These are phyloP conservation scores for Cryptococcus floricola DNA, from an alignment of 1,284 basidiomycete species.

Conservation along the genomic window DNA sequence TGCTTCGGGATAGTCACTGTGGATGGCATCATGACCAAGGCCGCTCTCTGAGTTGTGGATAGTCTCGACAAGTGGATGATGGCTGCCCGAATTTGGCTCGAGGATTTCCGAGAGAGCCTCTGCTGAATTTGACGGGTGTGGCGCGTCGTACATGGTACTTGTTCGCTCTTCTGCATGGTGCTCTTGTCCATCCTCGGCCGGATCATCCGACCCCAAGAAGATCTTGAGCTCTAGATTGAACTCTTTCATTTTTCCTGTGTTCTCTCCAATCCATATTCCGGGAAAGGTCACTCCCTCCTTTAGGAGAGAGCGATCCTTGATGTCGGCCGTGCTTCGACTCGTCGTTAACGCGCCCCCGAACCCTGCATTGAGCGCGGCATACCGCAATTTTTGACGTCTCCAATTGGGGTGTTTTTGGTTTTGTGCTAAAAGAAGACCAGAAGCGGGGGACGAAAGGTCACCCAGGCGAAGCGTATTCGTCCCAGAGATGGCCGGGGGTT, in stretches of 20 bases:
- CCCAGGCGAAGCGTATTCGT: constrained; percentile 33
- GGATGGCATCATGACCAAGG: not conserved
- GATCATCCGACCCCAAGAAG: constrained; percentile 9
- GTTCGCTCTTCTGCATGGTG: not conserved
- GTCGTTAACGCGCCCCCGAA: constrained; percentile 34
- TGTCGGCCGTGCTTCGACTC: constrained; percentile 15
- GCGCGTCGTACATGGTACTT: not conserved
- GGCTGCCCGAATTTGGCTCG: constrained; percentile 4
- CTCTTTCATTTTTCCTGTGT: constrained; percentile 33
- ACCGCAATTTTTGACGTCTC: constrained; percentile 10
- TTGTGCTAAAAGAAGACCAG: too few species aligned
- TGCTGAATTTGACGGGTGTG: not conserved
- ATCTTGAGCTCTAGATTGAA: constrained; percentile 35
- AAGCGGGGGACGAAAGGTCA: not conserved
- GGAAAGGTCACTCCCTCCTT: constrained; percentile 35
- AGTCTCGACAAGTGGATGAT: constrained; percentile 13
- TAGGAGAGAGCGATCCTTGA: constrained; percentile 23
- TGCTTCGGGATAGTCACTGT: constrained; percentile 1
- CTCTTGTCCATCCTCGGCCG: not conserved
- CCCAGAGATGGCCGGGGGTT: constrained; percentile 15
- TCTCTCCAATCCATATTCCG: constrained; percentile 36
- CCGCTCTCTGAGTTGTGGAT: constrained; percentile 2
- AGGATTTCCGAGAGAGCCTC: constrained; percentile 11
- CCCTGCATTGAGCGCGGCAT: constrained; percentile 29
- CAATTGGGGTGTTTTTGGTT: too few species aligned